These are phyloP conservation scores for Ampelocalamus luodianensis DNA, from an alignment of 176 grass and related monocot genomes.

Conservation along the genomic window DNA sequence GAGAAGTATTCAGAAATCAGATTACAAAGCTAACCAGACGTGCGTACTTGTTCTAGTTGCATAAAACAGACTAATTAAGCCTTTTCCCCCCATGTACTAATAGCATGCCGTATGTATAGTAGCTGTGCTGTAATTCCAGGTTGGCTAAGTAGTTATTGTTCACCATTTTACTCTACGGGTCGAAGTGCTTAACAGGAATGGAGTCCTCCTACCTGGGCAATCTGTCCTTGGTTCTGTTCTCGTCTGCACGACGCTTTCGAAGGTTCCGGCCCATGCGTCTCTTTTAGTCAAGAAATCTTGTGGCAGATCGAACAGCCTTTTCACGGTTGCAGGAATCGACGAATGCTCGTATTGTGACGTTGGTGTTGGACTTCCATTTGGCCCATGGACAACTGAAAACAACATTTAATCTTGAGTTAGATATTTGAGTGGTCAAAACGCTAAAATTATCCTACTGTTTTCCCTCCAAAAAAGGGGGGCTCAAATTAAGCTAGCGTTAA, in stretches of 20 bases:
- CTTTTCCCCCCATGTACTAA: not conserved
- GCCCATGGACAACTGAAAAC: conserved; percentile 71
- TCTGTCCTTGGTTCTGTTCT: conserved; percentile 75
- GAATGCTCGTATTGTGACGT: conserved; percentile 94
- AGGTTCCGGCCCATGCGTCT: conserved; percentile 92
- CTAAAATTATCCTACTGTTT: too few relatives aligned
- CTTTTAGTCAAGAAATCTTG: conserved; percentile 73
- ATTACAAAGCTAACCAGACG: not conserved
- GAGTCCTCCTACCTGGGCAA: conserved; percentile 65
- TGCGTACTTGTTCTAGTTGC: not conserved
- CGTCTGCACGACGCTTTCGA: conserved; percentile 69
- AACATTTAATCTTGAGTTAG: not conserved
- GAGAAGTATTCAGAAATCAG: not conserved
- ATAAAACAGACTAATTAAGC: not conserved
- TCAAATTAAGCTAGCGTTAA: not conserved
- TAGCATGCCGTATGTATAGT: not conserved
- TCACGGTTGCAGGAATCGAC: conserved; percentile 88
- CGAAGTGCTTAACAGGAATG: not conserved
- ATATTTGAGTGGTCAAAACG: not conserved
- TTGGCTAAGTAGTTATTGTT: too few relatives aligned
- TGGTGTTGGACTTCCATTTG: conserved; percentile 66
- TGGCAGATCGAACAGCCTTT: conserved; percentile 78
- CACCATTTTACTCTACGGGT: not conserved
- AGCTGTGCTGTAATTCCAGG: not conserved
- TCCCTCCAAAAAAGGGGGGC: too few relatives aligned